phyloP scores from a whole-genome alignment of 108 stramenopile genomes.

The Conticribra guillardii region DNA sequence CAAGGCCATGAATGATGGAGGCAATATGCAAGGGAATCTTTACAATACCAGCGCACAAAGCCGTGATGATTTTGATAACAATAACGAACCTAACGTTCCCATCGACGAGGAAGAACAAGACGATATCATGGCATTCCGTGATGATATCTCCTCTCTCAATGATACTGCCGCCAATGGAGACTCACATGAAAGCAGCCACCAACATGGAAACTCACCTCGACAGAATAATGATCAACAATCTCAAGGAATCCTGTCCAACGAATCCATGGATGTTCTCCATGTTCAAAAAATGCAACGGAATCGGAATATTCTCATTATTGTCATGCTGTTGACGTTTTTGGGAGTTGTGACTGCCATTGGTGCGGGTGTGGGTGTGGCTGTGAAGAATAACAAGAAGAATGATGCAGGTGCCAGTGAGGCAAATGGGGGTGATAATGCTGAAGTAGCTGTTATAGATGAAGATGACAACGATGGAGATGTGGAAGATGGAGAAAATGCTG shows the following conservation, averaged over 20 bases:
- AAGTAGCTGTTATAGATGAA: not conserved
- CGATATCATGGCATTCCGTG: too few species aligned
- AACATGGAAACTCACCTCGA: too few species aligned
- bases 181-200: too few species aligned
- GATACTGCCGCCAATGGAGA: too few species aligned
- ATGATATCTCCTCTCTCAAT: too few species aligned
- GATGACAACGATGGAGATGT: slow-evolving; percentile 1
- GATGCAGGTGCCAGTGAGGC: not conserved
- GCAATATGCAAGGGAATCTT: too few species aligned
- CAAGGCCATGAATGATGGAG: not conserved
- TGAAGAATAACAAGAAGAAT: slow-evolving; percentile 6
- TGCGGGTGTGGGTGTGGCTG: slow-evolving; percentile 23
- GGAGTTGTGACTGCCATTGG: slow-evolving; percentile 29
- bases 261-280: not conserved
- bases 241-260: not conserved
- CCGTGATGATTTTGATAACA: too few species aligned
- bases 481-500: slow-evolving; percentile 4
- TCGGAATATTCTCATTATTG: slow-evolving; percentile 27
- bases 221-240: not conserved
- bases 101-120: too few species aligned
- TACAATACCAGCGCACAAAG: too few species aligned
- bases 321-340: slow-evolving; percentile 19
- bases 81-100: too few species aligned
- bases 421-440: not conserved
- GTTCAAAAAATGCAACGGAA: slow-evolving; percentile 7